Conservation (phyloP, 768 basidiomycete species). For the Boletales sp. region DNA sequence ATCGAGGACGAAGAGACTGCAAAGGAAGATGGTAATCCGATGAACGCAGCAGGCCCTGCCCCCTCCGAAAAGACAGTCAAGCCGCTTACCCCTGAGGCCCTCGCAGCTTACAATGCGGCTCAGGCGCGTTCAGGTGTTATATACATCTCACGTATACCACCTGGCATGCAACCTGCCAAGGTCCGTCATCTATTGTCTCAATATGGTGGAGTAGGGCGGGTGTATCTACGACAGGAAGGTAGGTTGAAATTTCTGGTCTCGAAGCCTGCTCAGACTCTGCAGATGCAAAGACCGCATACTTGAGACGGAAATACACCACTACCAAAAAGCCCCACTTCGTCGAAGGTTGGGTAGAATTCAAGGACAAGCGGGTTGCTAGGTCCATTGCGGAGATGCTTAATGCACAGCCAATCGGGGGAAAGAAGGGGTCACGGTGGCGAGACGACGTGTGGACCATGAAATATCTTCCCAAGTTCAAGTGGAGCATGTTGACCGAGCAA, state of each 20-base stretch:
- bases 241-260: neutral
- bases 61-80: conserved; percentile 51
- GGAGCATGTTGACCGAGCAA: conserved; percentile 98
- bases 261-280: conserved; percentile 2
- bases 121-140: conserved; percentile 81
- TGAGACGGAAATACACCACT: conserved; percentile 73
- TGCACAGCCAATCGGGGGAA: conserved; percentile 91
- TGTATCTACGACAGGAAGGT: conserved; percentile 95
- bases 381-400: conserved; percentile 94
- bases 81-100: conserved; percentile 69
- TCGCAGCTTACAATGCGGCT: conserved; percentile 69
- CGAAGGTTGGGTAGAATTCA: conserved; percentile 99
- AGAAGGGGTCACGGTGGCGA: conserved; percentile 85
- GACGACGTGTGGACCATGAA: conserved; percentile 99
- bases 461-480: conserved; percentile 95
- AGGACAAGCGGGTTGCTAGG: conserved; percentile 87
- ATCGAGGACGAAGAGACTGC: conserved; percentile 18
- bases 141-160: conserved; percentile 95
- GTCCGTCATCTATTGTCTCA: conserved; percentile 89
- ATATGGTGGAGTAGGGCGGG: conserved; percentile 87
- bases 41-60: conserved; percentile 57
- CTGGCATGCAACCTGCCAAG: conserved; percentile 96
- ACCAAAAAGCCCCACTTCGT: conserved; percentile 86
- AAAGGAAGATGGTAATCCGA: conserved; percentile 28
- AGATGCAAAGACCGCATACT: conserved; percentile 88